Percentiles rank a stretch among this genome's conserved stretches.
phyloP scores from a whole-genome alignment of 306 rosid genomes.

The Myrica gale region DNA sequence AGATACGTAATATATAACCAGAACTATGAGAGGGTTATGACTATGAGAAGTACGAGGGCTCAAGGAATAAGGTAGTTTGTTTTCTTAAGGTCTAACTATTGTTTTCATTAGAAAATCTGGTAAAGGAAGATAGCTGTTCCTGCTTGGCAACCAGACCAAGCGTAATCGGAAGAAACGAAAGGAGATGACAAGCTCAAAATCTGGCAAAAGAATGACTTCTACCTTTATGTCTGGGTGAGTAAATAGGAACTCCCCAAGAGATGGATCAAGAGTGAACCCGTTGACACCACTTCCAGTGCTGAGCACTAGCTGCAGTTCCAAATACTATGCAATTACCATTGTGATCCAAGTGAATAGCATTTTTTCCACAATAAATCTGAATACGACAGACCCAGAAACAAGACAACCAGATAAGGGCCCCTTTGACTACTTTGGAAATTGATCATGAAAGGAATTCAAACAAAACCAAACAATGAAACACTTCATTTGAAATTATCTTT shows the following conservation, averaged over 20 bases:
- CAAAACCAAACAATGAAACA: neutral
- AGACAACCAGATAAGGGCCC: neutral
- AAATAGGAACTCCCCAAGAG: conserved; percentile 91
- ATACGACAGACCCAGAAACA: neutral
- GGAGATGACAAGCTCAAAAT: neutral
- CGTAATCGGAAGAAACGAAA: neutral
- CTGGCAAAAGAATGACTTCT: neutral
- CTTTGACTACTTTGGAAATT: neutral
- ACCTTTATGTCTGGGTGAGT: conserved; percentile 96
- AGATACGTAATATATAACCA: neutral
- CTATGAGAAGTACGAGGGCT: neutral
- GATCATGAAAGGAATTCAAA: conserved; percentile 4
- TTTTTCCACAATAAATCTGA: too few relatives aligned
- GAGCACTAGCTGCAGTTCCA: conserved; percentile 63
- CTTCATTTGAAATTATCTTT: neutral
- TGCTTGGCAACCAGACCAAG: neutral
- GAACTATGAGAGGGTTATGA: neutral
- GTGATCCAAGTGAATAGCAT: neutral
- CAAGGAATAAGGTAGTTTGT: neutral
- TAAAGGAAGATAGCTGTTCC: neutral
- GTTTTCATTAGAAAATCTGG: neutral
- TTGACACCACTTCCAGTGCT: conserved; percentile 78
- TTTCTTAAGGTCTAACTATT: neutral
- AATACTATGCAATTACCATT: neutral
- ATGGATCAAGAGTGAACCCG: conserved; percentile 97